A percentile compares a stretch with the other conserved stretches of the same genome.
phyloP scores from a whole-genome alignment of 2,329 filamentous ascomycete species.

The Onygenales sp. region DNA sequence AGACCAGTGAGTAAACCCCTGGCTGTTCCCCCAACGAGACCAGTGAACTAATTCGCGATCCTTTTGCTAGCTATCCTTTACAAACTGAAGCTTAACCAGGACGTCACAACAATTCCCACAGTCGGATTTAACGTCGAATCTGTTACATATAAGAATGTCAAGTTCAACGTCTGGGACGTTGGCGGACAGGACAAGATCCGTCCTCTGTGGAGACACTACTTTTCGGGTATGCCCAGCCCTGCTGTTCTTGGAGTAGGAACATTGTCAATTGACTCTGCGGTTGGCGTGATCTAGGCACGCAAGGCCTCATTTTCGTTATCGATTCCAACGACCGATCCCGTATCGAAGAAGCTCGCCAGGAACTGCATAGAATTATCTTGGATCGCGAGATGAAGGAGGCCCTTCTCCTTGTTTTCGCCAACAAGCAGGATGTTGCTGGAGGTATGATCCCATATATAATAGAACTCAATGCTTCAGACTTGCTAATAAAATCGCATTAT shows the following conservation, averaged over 20 bases:
- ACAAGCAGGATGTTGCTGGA: conserved; percentile 92
- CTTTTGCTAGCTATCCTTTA: conserved; percentile 69
- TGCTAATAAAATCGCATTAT: conserved; percentile 3
- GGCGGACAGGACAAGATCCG: conserved; percentile 98
- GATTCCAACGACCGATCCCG: conserved; percentile 87
- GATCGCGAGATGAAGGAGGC: conserved; percentile 97
- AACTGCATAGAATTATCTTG: conserved; percentile 94
- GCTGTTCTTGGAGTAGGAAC: background rate
- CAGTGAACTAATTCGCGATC: background rate
- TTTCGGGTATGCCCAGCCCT: conserved; percentile 52
- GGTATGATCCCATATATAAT: conserved; percentile 40
- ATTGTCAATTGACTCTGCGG: background rate
- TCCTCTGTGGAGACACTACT: conserved; percentile 96
- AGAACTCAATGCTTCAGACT: background rate
- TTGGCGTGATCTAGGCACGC: conserved; percentile 55
- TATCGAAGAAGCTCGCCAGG: conserved; percentile 85
- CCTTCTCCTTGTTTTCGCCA: conserved; percentile 88
- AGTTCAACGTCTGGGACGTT: conserved; percentile 99
- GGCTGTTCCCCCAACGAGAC: background rate
- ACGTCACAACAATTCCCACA: conserved; percentile 95
- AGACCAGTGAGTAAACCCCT: conserved; percentile 57
- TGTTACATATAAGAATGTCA: conserved; percentile 98
- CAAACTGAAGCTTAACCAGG: conserved; percentile 97
- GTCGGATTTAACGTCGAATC: conserved; percentile 99
- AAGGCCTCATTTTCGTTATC: conserved; percentile 97